Evolutionary conservation across 2,329 filamentous ascomycete species (phyloP), one percentile per base, ranked within the genome.

Genomic region (Endoconidiophora laricicola): DNA sequence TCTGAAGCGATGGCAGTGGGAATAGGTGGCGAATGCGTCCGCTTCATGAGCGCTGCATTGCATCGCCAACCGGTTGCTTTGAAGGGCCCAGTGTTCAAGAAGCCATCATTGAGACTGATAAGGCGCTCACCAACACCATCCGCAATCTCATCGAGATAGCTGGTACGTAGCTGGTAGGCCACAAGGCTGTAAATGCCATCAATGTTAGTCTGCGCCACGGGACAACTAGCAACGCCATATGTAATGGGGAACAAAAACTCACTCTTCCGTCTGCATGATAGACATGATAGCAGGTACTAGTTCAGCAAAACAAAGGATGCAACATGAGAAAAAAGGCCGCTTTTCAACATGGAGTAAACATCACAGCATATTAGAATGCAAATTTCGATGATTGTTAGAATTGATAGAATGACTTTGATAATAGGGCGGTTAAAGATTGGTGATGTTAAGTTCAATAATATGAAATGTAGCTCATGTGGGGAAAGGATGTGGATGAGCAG

Each of bases 41-140:
- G 79, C 64, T 88, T 88, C 62, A 83, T 78, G 56, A 86, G 79
- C 16, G 80, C 74, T 7, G 80, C 76, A 59, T 83, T 84, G 45
- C 80, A 69, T 41, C 78, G 75, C 85, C 85, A 91, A 56, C 85
- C 86, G 54, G 84, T 83, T 46, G 83, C 79, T 64, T 86, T 86
- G 69, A 90, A 91, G 26, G 83, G 79, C 2, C 81, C 78, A 24
- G 84, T 83, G 61, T 86, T 88, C 55, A 91, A 70, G 59, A 88
- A 82, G 55, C 73, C 73, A 60, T 86, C 79, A 63, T 90, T 85
- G 54, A 93, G 74, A 38, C 79, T 86, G 61, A 93, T 85, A 39
- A 91, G 73, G 18, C 85, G 80, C 63, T 93, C 86, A 56, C 85
- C 85, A 6, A 91, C 83, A 54, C 85, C 86, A 61, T 93, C 85